Base-by-base conservation (phyloP, 78 protist species). In the Guillardia theta region DNA sequence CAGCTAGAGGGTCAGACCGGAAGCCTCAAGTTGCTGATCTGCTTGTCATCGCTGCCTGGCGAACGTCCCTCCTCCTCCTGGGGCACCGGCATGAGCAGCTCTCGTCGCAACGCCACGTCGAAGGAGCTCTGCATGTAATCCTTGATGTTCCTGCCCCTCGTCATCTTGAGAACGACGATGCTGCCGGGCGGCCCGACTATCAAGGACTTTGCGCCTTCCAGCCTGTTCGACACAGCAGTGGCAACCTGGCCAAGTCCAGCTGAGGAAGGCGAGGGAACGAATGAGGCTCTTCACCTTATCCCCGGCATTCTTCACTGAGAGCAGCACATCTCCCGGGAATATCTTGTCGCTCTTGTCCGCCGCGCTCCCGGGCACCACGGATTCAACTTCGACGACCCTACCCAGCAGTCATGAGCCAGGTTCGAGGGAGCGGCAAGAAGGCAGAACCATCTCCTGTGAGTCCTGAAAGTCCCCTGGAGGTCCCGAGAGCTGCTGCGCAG, bases 151-250 rank as follows among this genome's bases (percentile, higher is more conserved):
- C 36, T 43, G 41, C 83, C 83, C 21, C 83, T 12, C 33, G 83
- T 70, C n/a, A 70, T 15, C 83, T 33, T 70, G 46, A 70, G 83
- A 22, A 70, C 41, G 46, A 70, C 83, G 36, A 70, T 43, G 83
- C 83, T 70, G 41, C 83, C 83, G 21, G 83, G 36, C 83, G 83
- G 83, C 6, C 83, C 83, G n/a, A 70, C 41, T 36, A 70, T 70
- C 45, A 70, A 43, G 46, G 36, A 24, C 83, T 70, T 70, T 3
- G 83, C 83, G 10, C 36, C 83, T 4, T 70, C 83, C 41, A 70
- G 46, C 83, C 22, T 24, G 41, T 70, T 70, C 45, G 33, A 33
- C n/a, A 70, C 83, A 8, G 2, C 39, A 24, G 70, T 58, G 27
- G 70, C 70, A 8, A 58, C 70, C 70, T 58, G 70, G 9, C 46